Evolutionary conservation across 2,329 filamentous ascomycete genomes (phyloP).

Genomic region (Podosphaera aphanis): DNA sequence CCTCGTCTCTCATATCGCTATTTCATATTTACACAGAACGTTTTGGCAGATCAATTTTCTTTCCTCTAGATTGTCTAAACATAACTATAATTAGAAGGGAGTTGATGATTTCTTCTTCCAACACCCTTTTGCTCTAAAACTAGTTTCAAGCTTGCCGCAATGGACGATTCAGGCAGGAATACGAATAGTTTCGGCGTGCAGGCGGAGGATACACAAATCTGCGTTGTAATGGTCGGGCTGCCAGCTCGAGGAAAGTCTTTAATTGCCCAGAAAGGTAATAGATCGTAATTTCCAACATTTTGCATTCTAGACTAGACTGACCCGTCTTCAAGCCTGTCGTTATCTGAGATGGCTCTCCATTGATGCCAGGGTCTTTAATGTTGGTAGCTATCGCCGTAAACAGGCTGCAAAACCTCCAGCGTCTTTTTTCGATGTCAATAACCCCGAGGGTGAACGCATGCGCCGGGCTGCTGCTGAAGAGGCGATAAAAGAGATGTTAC

Average conservation of each 20-base stretch:
- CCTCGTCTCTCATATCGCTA: not conserved
- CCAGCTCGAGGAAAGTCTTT: conserved; percentile 91
- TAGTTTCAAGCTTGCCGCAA: not conserved
- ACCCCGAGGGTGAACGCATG: conserved; percentile 72
- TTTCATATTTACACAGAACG: not conserved
- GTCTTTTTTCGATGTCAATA: conserved; percentile 84
- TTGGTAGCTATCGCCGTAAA: conserved; percentile 80
- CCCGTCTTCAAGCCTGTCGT: conserved; percentile 42
- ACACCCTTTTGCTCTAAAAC: not conserved
- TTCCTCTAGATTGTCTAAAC: not conserved
- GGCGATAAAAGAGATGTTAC: conserved; percentile 78
- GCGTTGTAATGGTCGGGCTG: conserved; percentile 95
- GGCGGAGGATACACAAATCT: conserved; percentile 90
- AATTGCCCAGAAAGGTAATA: conserved; percentile 83
- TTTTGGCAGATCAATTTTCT: not conserved
- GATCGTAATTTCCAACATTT: not conserved
- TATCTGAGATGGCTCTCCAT: conserved; percentile 96
- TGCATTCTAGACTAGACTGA: conserved; percentile 3
- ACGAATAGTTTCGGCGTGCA: conserved; percentile 50
- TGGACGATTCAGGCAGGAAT: conserved; percentile 7
- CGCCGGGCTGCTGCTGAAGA: conserved; percentile 75
- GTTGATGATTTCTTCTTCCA: not conserved
- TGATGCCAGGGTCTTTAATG: conserved; percentile 84
- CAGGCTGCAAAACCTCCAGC: conserved; percentile 76
- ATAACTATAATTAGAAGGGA: conserved; percentile 2